phyloP scores from a whole-genome alignment of 2,329 filamentous ascomycete genomes.

The Lecanicillium sp. region DNA sequence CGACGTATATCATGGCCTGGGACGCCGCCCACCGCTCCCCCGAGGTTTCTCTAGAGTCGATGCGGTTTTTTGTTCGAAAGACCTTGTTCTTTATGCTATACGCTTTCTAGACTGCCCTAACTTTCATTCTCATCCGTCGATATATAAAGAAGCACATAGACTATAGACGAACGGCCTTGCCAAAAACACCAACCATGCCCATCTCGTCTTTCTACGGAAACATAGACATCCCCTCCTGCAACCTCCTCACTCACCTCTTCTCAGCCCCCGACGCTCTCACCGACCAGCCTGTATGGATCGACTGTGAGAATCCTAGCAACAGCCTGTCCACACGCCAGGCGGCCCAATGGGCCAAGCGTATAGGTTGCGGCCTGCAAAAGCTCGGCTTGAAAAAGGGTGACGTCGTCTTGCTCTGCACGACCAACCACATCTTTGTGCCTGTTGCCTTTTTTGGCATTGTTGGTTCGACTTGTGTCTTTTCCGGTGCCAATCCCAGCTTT shows the following conservation, averaged over 20 bases:
- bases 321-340: conserved; percentile 38
- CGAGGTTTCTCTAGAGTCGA: too few relatives aligned
- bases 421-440: conserved; percentile 47
- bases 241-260: conserved; percentile 30
- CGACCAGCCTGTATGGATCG: conserved; percentile 43
- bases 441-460: conserved; percentile 45
- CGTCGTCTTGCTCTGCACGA: conserved; percentile 44
- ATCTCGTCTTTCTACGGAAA: conserved; percentile 32
- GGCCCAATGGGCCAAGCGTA: conserved; percentile 40
- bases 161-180: too few relatives aligned
- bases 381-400: conserved; percentile 38
- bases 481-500: conserved; percentile 44
- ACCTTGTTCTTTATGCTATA: too few relatives aligned
- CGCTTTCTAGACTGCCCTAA: too few relatives aligned
- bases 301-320: conserved; percentile 34
- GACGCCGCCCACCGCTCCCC: too few relatives aligned
- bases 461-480: conserved; percentile 44
- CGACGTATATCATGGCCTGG: too few relatives aligned
- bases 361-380: conserved; percentile 39
- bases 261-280: conserved; percentile 21
- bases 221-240: conserved; percentile 36
- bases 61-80: too few relatives aligned
- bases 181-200: conserved; percentile 24
- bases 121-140: too few relatives aligned
- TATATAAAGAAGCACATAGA: too few relatives aligned